Evolutionary conservation across 495 filamentous ascomycete species (phyloP).

Genomic region (Daldinia caldariorum): DNA sequence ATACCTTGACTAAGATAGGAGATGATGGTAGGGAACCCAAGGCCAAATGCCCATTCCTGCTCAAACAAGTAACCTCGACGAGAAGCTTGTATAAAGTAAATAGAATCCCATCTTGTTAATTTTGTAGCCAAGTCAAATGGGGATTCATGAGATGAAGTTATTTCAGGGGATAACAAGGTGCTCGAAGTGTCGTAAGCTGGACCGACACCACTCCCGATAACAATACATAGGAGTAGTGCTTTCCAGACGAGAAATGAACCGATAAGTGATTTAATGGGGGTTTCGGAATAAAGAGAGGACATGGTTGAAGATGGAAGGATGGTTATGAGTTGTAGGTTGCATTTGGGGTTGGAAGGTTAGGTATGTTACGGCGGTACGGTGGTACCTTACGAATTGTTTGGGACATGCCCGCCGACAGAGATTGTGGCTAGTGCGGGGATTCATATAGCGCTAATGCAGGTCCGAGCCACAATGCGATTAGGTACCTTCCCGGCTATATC

Average conservation of each 20-base stretch:
- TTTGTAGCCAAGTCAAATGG: conserved; percentile 58
- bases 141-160: conserved; percentile 66
- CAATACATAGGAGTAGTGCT: conserved; percentile 70
- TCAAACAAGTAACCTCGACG: conserved; percentile 82
- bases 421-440: too few species aligned
- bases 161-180: conserved; percentile 60
- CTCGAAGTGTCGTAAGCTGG: conserved; percentile 92
- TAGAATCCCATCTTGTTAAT: conserved; percentile 88
- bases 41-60: conserved; percentile 97
- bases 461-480: too few species aligned
- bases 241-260: conserved; percentile 73
- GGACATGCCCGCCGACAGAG: too few species aligned
- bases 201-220: conserved; percentile 69
- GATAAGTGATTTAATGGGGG: conserved; percentile 48
- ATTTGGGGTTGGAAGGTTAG: neutral
- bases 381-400: too few species aligned
- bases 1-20: conserved; percentile 48
- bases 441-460: too few species aligned
- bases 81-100: conserved; percentile 81
- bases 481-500: too few species aligned
- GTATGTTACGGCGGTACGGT: neutral
- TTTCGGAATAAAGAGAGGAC: conserved; percentile 29
- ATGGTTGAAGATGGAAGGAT: conserved; percentile 24
- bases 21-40: conserved; percentile 68
- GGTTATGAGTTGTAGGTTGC: conserved; percentile 2